phyloP scores from a whole-genome alignment of 73 alveolate species.

The Breviolum minutum region DNA sequence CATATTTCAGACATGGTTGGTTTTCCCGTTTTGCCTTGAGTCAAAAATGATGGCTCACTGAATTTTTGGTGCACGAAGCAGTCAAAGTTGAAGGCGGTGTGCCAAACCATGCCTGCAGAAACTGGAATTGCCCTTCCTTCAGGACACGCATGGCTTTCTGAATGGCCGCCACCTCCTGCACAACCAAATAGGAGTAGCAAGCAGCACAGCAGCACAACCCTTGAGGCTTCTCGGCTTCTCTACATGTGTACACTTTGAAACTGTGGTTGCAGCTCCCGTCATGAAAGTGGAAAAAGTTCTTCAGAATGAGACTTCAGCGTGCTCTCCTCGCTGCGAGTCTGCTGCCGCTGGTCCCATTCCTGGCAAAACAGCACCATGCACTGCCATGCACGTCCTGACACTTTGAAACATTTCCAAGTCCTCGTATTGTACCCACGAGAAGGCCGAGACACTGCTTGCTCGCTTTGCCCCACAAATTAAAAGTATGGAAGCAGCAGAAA shows the following conservation, averaged over 20 bases:
- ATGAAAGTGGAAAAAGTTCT: too few relatives aligned
- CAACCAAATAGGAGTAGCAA: not conserved
- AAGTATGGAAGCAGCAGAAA: not conserved
- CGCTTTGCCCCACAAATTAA: not conserved
- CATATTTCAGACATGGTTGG: not conserved
- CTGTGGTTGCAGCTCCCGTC: not conserved
- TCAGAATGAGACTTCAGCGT: too few relatives aligned
- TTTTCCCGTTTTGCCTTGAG: not conserved
- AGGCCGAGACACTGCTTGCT: not conserved
- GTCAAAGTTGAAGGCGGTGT: too few relatives aligned
- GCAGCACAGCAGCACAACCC: not conserved
- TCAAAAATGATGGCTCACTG: not conserved
- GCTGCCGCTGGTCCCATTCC: constrained; percentile 91
- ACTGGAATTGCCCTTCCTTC: not conserved
- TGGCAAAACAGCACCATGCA: not conserved
- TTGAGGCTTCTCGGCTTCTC: not conserved
- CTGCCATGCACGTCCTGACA: not conserved
- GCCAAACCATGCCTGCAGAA: not conserved
- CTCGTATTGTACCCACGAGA: too few relatives aligned
- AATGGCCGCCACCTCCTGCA: constrained; percentile 64
- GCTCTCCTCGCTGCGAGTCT: constrained; percentile 52
- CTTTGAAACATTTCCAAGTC: too few relatives aligned
- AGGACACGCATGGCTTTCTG: constrained; percentile 4
- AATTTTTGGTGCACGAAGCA: not conserved
- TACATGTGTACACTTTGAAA: not conserved